Base-by-base conservation (phyloP, 768 basidiomycete species). In the Boletus rubroflammeus region DNA sequence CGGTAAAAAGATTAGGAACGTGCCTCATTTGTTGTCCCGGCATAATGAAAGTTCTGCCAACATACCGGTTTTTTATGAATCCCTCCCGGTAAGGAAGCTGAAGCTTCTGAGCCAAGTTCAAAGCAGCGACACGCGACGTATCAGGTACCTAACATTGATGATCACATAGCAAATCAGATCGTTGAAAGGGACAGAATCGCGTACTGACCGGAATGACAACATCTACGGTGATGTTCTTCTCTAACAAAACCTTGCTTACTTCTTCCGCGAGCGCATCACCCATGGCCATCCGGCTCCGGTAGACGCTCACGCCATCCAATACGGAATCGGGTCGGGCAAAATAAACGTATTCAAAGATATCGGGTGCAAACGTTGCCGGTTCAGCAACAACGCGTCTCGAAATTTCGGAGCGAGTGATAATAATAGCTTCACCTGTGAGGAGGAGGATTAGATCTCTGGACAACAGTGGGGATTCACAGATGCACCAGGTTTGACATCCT, bases 341-440 rank as follows among this genome's bases (percentile, higher is more conserved):
- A 75, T 99, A 99, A 59, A 99, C 97, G 64, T 84, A 97, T 79
- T 99, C 97, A 67, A 98, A 99, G 64, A 99, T 97, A 73, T 98
- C 97, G 21, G 97, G 97, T 1, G 96, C 90, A 67, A 98, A 97
- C 2, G 81, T 82, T 7, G 83, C 81, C 7, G 84, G 76, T 17
- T 83, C 75, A 10, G 79, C 81, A 47, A 93, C 85, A 63, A 88
- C 82, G 21, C 92, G 83, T 45, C 91, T 80, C 7, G 84, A 82
- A 50, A 98, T 81, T 31, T 80, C 78, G 48, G 75, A 78, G 47
- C 92, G 87, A 7, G 97, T 99, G 67, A 97, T 91, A 67, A 99
- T 98, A 39, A 98, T 76, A 15, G 96, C 95, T 73, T 99, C 95
- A 31, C 97, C 94, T 93, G 50, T 1, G 17, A 15, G 19, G 11